phyloP scores from a whole-genome alignment of 139 green algal genomes.

The Tetradesmus obliquus region DNA sequence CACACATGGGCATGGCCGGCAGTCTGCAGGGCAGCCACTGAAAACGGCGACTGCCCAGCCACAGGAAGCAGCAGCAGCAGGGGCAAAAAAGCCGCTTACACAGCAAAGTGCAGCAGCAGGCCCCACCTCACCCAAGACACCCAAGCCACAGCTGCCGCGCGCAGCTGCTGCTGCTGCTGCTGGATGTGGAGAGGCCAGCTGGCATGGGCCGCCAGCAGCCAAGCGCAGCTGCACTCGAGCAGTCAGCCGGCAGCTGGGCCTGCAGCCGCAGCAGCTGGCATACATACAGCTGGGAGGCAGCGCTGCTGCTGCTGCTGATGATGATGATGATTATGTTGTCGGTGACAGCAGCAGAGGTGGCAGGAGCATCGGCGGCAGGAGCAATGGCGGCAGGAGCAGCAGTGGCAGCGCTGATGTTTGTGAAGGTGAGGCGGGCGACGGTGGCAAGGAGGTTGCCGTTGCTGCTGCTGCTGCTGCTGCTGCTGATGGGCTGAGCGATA shows the following conservation, averaged over 20 bases:
- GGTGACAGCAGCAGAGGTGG: neutral
- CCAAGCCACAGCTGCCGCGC: neutral
- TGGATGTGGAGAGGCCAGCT: neutral
- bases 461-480: neutral
- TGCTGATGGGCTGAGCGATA: neutral
- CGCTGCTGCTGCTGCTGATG: neutral
- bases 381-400: neutral
- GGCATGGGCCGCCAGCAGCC: neutral
- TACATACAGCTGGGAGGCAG: neutral
- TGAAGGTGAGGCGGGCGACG: neutral
- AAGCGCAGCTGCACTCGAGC: slow-evolving; percentile 5
- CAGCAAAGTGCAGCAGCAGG: neutral
- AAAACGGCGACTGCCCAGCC: neutral
- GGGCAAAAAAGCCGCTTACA: too few species aligned
- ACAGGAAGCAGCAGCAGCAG: neutral
- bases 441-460: neutral
- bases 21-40: too few species aligned
- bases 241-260: neutral
- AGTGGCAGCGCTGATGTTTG: neutral
- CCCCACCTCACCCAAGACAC: neutral
- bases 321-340: neutral
- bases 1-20: too few species aligned
- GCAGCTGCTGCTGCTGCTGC: neutral
- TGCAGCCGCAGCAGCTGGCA: neutral
- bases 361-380: neutral